Evolutionary conservation across 1,139 yeast genomes (phyloP), one percentile per base, ranked within the genome.

Genomic region (Yamadazyma triangularis): DNA sequence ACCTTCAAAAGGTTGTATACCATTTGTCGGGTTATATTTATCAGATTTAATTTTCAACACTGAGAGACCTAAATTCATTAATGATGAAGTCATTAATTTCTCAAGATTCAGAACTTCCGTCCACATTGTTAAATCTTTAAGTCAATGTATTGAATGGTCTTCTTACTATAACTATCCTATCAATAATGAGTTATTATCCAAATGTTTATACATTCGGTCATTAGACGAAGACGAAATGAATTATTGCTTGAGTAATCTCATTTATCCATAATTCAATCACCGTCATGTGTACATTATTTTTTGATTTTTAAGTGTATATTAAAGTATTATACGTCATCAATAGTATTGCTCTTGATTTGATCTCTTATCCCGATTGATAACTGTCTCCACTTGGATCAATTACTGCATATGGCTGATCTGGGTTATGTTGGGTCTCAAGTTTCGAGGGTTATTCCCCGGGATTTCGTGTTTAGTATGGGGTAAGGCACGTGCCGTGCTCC

Each of bases 111-210:
- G 84, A 41, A 80, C 83, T 4, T 72, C 87, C 3, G 89, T 94
- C 4, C 77, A 77, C 38, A 79, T 88, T 30, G 89, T 87, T 26
- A 83, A 84, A 51, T 77, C 83, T 6, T 71, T 89, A 36, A 73
- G 89, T 26, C 88, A 85, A 51, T 76, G 86, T 48, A 84, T 87
- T 33, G 95, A 86, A 50, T 86, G 95, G 93, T 77, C 93, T 0
- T 67, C 70, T 30, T 68, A 81, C 40, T 87, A 85, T 59, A 53
- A 60, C 23, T 53, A 73, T 11, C 55, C 60, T 22, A 51, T 63
- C 3, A 61, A 79, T 35, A 70, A 73, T 7, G 89, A 84, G 34
- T 56, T 87, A 20, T 58, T 88, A 38, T 82, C 95, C 33, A 86
- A 81, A 52, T 87, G 96, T 56, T 70, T 88, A 27, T 88, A 88